Evolutionary conservation across 169 alveolate genomes (phyloP), one percentile per base, ranked within the genome.

Genomic region (Eimeria praecox): DNA sequence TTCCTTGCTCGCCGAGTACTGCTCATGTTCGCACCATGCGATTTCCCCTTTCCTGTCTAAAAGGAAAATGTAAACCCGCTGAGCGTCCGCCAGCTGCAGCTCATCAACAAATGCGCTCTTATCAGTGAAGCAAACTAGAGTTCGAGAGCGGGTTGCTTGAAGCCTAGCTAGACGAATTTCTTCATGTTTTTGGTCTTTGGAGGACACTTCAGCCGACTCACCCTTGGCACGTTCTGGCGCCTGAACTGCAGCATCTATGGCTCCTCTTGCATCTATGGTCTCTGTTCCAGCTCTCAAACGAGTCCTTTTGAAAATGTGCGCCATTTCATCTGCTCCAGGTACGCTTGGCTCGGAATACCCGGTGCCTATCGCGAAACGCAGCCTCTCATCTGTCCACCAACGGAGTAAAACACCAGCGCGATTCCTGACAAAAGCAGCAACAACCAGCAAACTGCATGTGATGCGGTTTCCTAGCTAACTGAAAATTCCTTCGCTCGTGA

Each of bases 11-110:
- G 95, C 80, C 27, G 95, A 77, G 75, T 90, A 69, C 27, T 38
- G 54, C 80, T 90, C 96, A 42, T 93, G 96, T 69, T 93, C 94
- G 86, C 96, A 93, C 96, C 96, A 93, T 56, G 66, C 42, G 24
- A 93, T 78, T 0, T 78, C 96, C 33, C 96, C 96, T 22, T 78
- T 46, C 90, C 30, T 52, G 40, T 49, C 42, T 35, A 93, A 77
- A 38, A 93, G 69, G 40, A 93, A 83, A 2, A 93, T 80, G 93
- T 93, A 93, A 27, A 40, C 94, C 71, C 96, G 78, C 85, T 93
- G 96, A 59, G 94, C 86, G 62, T 93, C 96, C 49, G 96, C 86
- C 78, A 93, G 93, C 93, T 93, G 96, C 56, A 93, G 56, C 1
- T 73, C 35, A 10, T 78, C 96, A 27, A 93, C 77, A 80, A 93